Conservation (phyloP, 2,329 filamentous ascomycete species). For the Leptographium radiaticola region DNA sequence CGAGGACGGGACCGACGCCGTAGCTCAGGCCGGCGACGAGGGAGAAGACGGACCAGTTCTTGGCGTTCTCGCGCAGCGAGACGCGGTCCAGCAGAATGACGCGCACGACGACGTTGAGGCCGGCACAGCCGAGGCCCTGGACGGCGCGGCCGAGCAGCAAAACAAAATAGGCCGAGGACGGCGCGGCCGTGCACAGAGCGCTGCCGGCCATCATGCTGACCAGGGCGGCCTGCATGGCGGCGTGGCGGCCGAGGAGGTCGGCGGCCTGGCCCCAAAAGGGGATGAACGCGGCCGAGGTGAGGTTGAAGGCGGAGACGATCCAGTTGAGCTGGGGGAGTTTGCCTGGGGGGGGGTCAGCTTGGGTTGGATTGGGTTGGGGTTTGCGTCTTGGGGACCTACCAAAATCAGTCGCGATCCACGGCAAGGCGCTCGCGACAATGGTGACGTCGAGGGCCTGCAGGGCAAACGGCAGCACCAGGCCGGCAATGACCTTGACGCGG, state of each 20-base stretch:
- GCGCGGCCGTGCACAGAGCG: conserved; percentile 46
- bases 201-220: conserved; percentile 46
- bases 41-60: conserved; percentile 49
- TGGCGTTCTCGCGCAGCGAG: conserved; percentile 44
- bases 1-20: conserved; percentile 47
- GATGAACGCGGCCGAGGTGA: conserved; percentile 54
- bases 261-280: conserved; percentile 52
- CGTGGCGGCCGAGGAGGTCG: conserved; percentile 52
- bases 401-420: conserved; percentile 53
- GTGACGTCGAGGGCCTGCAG: conserved; percentile 52
- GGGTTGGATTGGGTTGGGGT: background rate
- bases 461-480: conserved; percentile 46
- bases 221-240: conserved; percentile 42
- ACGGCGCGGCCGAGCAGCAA: conserved; percentile 50
- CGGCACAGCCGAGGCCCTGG: conserved; percentile 49
- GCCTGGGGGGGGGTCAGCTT: conserved; percentile 17
- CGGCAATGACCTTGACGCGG: conserved; percentile 45
- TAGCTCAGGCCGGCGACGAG: conserved; percentile 47
- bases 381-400: conserved; percentile 23
- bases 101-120: conserved; percentile 45
- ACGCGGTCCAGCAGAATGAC: conserved; percentile 55
- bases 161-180: conserved; percentile 38
- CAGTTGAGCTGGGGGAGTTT: conserved; percentile 49
- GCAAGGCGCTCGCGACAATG: conserved; percentile 45
- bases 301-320: conserved; percentile 57